These are phyloP conservation scores for Syncephalastrum monosporum DNA, from an alignment of 371 early-diverging fungal species.

Conservation along the genomic window DNA sequence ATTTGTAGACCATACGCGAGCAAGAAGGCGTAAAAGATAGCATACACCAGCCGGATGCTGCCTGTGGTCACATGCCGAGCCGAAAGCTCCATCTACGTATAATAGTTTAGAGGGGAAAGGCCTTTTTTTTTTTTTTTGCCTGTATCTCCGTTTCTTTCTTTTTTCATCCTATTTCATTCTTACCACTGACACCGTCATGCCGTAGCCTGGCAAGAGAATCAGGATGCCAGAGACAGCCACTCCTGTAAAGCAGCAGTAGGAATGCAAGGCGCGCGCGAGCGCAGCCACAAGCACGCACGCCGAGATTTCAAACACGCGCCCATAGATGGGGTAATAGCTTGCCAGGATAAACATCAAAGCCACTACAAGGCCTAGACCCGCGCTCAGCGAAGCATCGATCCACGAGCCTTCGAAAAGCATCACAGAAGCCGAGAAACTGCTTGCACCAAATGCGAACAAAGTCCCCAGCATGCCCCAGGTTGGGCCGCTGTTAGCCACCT, in stretches of 20 bases:
- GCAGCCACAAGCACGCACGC: conserved; percentile 35
- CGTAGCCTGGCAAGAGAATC: conserved; percentile 54
- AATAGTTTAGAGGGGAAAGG: background rate
- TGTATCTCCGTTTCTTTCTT: too few relatives aligned
- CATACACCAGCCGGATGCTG: conserved; percentile 75
- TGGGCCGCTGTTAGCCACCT: conserved; percentile 26
- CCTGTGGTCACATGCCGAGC: conserved; percentile 82
- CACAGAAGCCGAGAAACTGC: conserved; percentile 32
- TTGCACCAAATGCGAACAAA: conserved; percentile 18
- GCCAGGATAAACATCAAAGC: conserved; percentile 30
- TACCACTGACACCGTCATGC: conserved; percentile 26
- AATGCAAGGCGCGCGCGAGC: conserved; percentile 30
- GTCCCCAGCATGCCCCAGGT: conserved; percentile 30
- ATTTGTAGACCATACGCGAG: conserved; percentile 78
- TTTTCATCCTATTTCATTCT: background rate
- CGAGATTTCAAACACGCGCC: conserved; percentile 44
- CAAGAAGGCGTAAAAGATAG: conserved; percentile 74
- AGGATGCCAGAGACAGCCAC: conserved; percentile 47
- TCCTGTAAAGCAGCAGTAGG: conserved; percentile 38
- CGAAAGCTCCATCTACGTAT: conserved; percentile 39
- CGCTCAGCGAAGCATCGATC: conserved; percentile 35
- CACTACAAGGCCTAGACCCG: conserved; percentile 28
- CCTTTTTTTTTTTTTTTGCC: background rate
- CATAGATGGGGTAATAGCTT: conserved; percentile 34
- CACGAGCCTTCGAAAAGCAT: conserved; percentile 42